phyloP scores from a whole-genome alignment of 169 alveolate genomes.

The Eimeria falciformis region DNA sequence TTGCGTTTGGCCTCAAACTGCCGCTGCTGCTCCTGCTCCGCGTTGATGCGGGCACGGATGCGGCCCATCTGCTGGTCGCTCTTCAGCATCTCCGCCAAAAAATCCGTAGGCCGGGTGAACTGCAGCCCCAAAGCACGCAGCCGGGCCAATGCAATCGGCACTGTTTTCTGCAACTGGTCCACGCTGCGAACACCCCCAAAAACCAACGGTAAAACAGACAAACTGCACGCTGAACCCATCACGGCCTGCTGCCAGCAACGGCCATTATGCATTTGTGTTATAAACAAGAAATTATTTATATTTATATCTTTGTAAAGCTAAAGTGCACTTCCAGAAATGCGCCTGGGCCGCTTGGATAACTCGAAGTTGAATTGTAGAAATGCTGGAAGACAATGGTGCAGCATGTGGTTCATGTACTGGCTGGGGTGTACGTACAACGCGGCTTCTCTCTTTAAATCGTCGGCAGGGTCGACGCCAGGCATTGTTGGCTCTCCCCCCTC shows the following conservation, averaged over 20 bases:
- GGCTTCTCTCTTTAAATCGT: conserved; percentile 64
- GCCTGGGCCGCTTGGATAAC: too few species aligned
- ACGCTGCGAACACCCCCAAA: conserved; percentile 52
- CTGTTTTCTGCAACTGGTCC: conserved; percentile 20
- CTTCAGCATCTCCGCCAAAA: conserved; percentile 76
- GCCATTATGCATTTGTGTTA: neutral
- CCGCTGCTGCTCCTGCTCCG: conserved; percentile 63
- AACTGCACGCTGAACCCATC: neutral
- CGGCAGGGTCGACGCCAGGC: neutral
- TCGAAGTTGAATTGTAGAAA: too few species aligned
- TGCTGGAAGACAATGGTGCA: too few species aligned
- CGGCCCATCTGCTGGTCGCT: conserved; percentile 73
- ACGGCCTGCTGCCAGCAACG: neutral
- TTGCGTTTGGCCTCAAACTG: conserved; percentile 17
- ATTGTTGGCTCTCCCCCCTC: conserved; percentile 10
- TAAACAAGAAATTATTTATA: too few species aligned
- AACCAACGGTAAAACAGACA: neutral
- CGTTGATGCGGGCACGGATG: conserved; percentile 52
- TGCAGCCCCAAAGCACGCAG: conserved; percentile 63
- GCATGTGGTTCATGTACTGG: too few species aligned
- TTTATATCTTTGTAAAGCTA: too few species aligned
- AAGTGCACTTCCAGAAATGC: too few species aligned
- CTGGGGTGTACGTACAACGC: conserved; percentile 56
- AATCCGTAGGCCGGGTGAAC: conserved; percentile 74
- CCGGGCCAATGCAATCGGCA: conserved; percentile 33